phyloP scores from a whole-genome alignment of 2,329 filamentous ascomycete genomes.

The Penicillium sp. region DNA sequence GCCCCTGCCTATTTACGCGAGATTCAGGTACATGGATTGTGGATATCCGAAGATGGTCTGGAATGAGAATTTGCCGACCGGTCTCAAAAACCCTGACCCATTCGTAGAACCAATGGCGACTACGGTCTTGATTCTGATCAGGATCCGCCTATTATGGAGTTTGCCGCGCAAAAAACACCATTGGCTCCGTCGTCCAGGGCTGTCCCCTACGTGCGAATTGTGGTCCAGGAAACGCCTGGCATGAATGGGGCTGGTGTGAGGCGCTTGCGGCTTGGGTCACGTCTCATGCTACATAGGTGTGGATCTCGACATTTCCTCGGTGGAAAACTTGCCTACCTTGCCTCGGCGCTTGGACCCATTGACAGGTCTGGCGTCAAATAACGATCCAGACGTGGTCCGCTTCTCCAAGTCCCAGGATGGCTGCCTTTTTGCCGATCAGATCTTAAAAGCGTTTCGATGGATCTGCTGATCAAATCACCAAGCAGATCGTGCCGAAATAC shows the following conservation, averaged over 20 bases:
- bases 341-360: conserved; percentile 15
- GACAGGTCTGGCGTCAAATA: conserved; percentile 2
- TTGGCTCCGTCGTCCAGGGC: too few relatives aligned
- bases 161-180: too few relatives aligned
- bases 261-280: neutral
- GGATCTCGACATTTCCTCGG: neutral
- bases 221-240: neutral
- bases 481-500: conserved; percentile 4
- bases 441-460: conserved; percentile 2
- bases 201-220: too few relatives aligned
- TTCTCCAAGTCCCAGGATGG: neutral
- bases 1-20: neutral
- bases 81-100: neutral
- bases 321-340: conserved; percentile 10
- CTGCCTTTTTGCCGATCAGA: conserved; percentile 15
- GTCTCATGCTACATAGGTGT: neutral
- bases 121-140: neutral
- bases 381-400: conserved; percentile 8
- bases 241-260: neutral
- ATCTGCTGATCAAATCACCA: neutral
- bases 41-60: neutral
- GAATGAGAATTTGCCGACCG: neutral
- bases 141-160: neutral
- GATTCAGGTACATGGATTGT: neutral
- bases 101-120: neutral